These are phyloP conservation scores for Fusarium mangiferae DNA, from an alignment of 2,329 filamentous ascomycete genomes.

Conservation along the genomic window DNA sequence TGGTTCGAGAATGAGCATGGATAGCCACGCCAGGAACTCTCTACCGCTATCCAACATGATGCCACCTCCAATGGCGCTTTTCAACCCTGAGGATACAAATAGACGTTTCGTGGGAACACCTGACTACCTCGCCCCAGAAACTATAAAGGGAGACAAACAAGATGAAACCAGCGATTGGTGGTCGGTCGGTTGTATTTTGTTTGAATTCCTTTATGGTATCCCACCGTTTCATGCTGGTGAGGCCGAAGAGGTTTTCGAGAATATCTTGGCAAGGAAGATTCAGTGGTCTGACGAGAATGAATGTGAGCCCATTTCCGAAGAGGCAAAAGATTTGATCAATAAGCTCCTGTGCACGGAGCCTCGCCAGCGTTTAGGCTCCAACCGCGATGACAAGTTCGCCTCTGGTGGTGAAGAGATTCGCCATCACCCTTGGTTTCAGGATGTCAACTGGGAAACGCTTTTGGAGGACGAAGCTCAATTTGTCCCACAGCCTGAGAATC, in stretches of 20 bases:
- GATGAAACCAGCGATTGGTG: constrained; percentile 99
- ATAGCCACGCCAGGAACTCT: constrained; percentile 49
- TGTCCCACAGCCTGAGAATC: constrained; percentile 90
- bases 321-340: constrained; percentile 95
- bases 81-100: constrained; percentile 93
- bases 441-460: constrained; percentile 87
- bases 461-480: constrained; percentile 97
- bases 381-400: constrained; percentile 81
- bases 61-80: constrained; percentile 91
- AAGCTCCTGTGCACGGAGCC: constrained; percentile 88
- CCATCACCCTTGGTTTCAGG: constrained; percentile 87
- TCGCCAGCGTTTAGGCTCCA: constrained; percentile 83
- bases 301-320: constrained; percentile 77
- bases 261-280: constrained; percentile 89
- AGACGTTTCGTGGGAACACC: constrained; percentile 95
- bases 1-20: constrained; percentile 46
- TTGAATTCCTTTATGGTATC: constrained; percentile 92
- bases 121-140: constrained; percentile 96
- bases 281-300: constrained; percentile 91
- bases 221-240: constrained; percentile 93
- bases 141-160: constrained; percentile 92
- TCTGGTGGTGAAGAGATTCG: constrained; percentile 93
- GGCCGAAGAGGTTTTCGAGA: constrained; percentile 95
- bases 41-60: constrained; percentile 73
- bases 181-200: constrained; percentile 98